These are phyloP conservation scores for Quambalaria eucalypti DNA, from an alignment of 1,284 basidiomycete genomes.

Conservation along the genomic window DNA sequence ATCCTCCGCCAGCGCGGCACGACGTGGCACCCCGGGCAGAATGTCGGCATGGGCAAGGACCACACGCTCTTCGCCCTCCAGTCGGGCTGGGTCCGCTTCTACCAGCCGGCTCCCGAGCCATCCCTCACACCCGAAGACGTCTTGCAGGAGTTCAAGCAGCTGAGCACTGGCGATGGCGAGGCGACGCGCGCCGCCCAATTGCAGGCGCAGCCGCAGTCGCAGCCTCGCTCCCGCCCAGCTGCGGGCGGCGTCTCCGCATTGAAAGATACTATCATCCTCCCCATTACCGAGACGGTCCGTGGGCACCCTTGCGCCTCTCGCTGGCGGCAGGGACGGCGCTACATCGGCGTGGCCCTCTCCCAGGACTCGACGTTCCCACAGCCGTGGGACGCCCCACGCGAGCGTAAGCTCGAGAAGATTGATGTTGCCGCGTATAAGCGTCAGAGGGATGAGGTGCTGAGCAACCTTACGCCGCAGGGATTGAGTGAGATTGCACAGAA, in stretches of 20 bases:
- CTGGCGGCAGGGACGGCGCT: slow-evolving; percentile 22
- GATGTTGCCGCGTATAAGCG: background rate
- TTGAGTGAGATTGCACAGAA: too few species aligned
- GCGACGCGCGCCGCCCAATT: slow-evolving; percentile 11
- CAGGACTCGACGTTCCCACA: background rate
- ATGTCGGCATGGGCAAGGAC: slow-evolving; percentile 41
- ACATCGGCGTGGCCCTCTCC: slow-evolving; percentile 35
- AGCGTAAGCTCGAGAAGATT: slow-evolving; percentile 4
- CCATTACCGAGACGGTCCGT: slow-evolving; percentile 13
- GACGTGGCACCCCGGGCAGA: slow-evolving; percentile 42
- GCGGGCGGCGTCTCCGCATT: slow-evolving; percentile 3
- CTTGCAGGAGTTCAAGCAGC: too few species aligned
- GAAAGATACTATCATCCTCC: background rate
- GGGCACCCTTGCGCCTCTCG: slow-evolving; percentile 36
- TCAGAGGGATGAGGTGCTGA: too few species aligned
- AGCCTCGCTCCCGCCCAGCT: background rate
- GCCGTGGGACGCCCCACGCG: slow-evolving; percentile 1
- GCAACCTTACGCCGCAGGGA: too few species aligned
- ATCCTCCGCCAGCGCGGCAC: slow-evolving; percentile 44
- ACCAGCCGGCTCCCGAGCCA: slow-evolving; percentile 18
- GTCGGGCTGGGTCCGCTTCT: slow-evolving; percentile 43
- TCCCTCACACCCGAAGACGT: background rate
- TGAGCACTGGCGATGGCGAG: too few species aligned
- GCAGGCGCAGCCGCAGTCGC: slow-evolving; percentile 20
- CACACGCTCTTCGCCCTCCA: slow-evolving; percentile 44